Evolutionary conservation across 2,329 filamentous ascomycete species (phyloP), one percentile per base, ranked within the genome.

Genomic region (Arthrobotrys sphaeroides): DNA sequence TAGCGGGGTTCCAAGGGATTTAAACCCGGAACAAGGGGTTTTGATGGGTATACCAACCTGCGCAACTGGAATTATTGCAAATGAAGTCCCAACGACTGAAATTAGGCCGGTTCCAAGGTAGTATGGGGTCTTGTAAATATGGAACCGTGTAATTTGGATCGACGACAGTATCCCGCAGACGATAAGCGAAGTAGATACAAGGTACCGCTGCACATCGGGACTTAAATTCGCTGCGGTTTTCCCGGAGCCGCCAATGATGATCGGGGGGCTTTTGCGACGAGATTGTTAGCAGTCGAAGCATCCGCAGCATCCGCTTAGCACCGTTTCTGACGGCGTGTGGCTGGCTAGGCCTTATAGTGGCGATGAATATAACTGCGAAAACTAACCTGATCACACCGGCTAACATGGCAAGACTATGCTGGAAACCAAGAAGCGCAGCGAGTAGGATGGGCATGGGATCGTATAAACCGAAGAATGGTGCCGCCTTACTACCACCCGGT

Each of bases 91-190:
- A 2, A 93, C 90, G 2, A 93, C 92, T 0, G 90, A 92, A 70
- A 95, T 89, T 22, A 95, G 83, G 1, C 92, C 92, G 0, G 92
- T 95, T 9, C 92, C 91, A 73, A 93, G 64, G 28, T 65, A 75
- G 22, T 75, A 75, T 1, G 87, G 88, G 0, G 89, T 89, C 73
- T 84, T 85, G 77, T 84, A 86, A 72, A 91, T 86, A 77, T 89
- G 89, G 73, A 91, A 87, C 3, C 88, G 85, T 1, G 88, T 89
- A 78, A 91, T 90, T 79, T 91, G 90, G 24, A 91, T 83, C 0
- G 87, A 84, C 4, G 88, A 90, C 1, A 90, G 84, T 49, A 91
- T 84, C 6, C 89, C 89, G 40, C 88, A 90, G 20, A 88, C 87
- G 70, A 92, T 90, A 65, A 91, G 84, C 0, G 89, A 88, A 0